Conservation (phyloP, 805 yeast genomes). For the Zygotorulaspora chibaensis region DNA sequence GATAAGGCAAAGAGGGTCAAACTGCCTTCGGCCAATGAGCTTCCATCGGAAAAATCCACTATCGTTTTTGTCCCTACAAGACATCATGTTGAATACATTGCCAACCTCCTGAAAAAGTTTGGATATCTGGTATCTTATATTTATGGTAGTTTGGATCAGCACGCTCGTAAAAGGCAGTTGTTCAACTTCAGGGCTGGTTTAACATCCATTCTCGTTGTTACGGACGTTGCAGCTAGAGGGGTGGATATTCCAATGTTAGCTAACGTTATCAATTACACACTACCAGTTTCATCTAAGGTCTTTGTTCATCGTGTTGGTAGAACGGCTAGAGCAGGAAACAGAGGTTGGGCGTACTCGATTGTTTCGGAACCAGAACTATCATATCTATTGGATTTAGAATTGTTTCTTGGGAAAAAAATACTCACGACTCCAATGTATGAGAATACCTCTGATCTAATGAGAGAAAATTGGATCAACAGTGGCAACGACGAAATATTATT, state of each 20-base stretch:
- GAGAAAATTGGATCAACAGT: slow-evolving; percentile 41
- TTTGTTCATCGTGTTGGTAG: slow-evolving; percentile 98
- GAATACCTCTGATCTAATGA: slow-evolving; percentile 50
- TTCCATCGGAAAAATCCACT: slow-evolving; percentile 84
- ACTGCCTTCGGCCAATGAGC: slow-evolving; percentile 72
- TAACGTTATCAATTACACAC: slow-evolving; percentile 84
- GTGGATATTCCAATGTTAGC: slow-evolving; percentile 96
- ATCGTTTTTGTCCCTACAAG: slow-evolving; percentile 94
- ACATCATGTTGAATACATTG: slow-evolving; percentile 93
- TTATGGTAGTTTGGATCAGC: slow-evolving; percentile 92
- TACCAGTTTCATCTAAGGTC: slow-evolving; percentile 89
- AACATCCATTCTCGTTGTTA: slow-evolving; percentile 84
- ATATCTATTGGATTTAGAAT: slow-evolving; percentile 81
- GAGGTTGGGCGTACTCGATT: slow-evolving; percentile 95
- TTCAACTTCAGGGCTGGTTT: slow-evolving; percentile 80
- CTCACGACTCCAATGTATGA: slow-evolving; percentile 66
- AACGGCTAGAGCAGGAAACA: slow-evolving; percentile 98
- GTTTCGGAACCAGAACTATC: slow-evolving; percentile 84
- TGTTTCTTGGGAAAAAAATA: slow-evolving; percentile 82
- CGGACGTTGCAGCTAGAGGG: slow-evolving; percentile 99
- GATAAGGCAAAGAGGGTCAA: slow-evolving; percentile 47
- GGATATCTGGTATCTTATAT: slow-evolving; percentile 88
- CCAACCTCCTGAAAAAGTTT: slow-evolving; percentile 61
- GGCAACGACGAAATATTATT: slow-evolving; percentile 37
- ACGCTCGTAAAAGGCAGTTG: slow-evolving; percentile 86